Percentiles rank a stretch among this genome's conserved stretches.
Evolutionary conservation across 1,139 yeast species (phyloP).

Genomic region (Nematodospora anomalae): DNA sequence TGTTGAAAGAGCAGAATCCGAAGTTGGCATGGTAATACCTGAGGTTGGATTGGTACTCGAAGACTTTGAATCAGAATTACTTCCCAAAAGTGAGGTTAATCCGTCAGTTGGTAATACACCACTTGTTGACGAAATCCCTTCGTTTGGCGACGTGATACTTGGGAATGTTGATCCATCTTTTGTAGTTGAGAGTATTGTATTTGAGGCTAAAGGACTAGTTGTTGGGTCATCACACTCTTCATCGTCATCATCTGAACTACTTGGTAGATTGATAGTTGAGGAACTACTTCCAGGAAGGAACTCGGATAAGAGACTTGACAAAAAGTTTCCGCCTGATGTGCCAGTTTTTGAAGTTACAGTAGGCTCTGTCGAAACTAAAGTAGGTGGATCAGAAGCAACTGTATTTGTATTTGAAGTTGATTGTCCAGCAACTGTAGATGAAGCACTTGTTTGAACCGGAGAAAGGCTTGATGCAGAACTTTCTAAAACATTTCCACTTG

Average conservation of each 20-base stretch:
- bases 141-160: no score
- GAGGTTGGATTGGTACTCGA: constrained; percentile 8
- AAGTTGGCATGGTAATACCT: not conserved
- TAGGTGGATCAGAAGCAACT: constrained; percentile 4
- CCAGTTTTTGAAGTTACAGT: not conserved
- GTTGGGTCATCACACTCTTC: constrained; percentile 13
- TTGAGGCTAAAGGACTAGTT: constrained; percentile 11
- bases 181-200: constrained; percentile 8
- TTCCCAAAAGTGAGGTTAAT: not conserved
- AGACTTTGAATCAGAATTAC: no score
- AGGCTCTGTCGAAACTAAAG: not conserved
- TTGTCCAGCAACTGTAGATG: not conserved
- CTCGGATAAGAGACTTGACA: not conserved
- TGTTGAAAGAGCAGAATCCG: constrained; percentile 5
- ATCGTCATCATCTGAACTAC: constrained; percentile 8
- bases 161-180: constrained; percentile 1
- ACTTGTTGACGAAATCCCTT: no score
- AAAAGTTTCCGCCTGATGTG: constrained; percentile 1
- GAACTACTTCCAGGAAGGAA: not conserved
- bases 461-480: not conserved
- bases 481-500: not conserved
- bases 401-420: constrained; percentile 1
- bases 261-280: not conserved
- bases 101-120: not conserved
- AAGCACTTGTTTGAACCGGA: not conserved